Evolutionary conservation across 768 basidiomycete species (phyloP), one percentile per base, ranked within the genome.

Genomic region (Tephrocybe rancida): DNA sequence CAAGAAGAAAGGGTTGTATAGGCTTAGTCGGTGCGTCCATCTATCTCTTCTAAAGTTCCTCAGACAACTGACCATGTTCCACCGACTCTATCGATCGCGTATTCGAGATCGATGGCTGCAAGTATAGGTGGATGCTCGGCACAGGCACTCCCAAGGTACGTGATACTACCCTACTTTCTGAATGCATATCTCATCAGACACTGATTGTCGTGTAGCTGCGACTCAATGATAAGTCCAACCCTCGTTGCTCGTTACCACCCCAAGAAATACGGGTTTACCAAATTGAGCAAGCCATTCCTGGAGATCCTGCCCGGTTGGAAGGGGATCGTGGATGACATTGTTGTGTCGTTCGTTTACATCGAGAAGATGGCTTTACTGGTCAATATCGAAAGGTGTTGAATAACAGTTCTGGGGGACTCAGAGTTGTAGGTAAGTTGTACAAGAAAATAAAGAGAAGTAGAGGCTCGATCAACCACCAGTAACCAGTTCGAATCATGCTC

Each of bases 341-440:
- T 71, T 1, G 35, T 72, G 27, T 71, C 70, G 6, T 70, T 70
- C 44, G 57, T 70, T 7, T 71, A 71, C 41, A 52, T 67, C 44
- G 66, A 69, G 48, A 66, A 65, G 37, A n/a, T n/a, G n/a, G n/a
- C n/a, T n/a, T n/a, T n/a, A n/a, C n/a, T n/a, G n/a, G n/a, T n/a
- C n/a, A n/a, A n/a, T n/a, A n/a, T n/a, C n/a, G n/a, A n/a, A n/a
- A n/a, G n/a, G n/a, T n/a, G n/a, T n/a, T n/a, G n/a, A n/a, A n/a
- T n/a, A n/a, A n/a, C n/a, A n/a, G n/a, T n/a, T n/a, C n/a, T n/a
- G n/a, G n/a, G n/a, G n/a, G n/a, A n/a, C n/a, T n/a, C n/a, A n/a
- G n/a, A n/a, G n/a, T n/a, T n/a, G n/a, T n/a, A n/a, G n/a, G n/a
- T n/a, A n/a, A n/a, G n/a, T n/a, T n/a, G n/a, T n/a, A n/a, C n/a